Evolutionary conservation across 768 basidiomycete species (phyloP).

Genomic region (Asterophora lycoperdoides): DNA sequence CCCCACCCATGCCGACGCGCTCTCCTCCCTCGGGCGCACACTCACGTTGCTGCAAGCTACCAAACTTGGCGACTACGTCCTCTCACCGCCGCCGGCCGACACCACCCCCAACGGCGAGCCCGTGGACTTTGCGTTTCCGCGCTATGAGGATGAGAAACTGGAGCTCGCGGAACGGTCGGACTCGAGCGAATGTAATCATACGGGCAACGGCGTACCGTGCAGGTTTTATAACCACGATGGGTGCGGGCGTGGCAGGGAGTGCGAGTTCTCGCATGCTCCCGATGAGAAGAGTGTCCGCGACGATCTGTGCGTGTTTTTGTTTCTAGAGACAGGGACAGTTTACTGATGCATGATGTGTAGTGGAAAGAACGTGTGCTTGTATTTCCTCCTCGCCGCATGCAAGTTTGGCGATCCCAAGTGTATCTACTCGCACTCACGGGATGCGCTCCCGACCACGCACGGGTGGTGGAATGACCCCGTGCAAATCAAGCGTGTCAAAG

Average conservation of each 20-base stretch:
- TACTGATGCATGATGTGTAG: slow-evolving; percentile 23
- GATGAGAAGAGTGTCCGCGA: slow-evolving; percentile 53
- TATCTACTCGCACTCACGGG: slow-evolving; percentile 36
- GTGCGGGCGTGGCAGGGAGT: slow-evolving; percentile 38
- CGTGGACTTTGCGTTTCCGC: slow-evolving; percentile 32
- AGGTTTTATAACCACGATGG: slow-evolving; percentile 54
- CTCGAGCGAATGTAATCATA: slow-evolving; percentile 50
- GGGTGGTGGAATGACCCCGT: slow-evolving; percentile 34
- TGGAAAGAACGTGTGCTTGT: slow-evolving; percentile 49
- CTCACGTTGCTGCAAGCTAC: slow-evolving; percentile 12
- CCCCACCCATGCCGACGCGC: slow-evolving; percentile 24
- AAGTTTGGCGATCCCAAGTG: slow-evolving; percentile 34
- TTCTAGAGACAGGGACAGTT: background rate
- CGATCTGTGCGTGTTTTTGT: slow-evolving; percentile 33
- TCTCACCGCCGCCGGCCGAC: slow-evolving; percentile 8
- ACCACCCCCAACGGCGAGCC: slow-evolving; percentile 11
- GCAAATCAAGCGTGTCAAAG: slow-evolving; percentile 17
- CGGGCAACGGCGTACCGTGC: slow-evolving; percentile 50
- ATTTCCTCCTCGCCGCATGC: slow-evolving; percentile 36
- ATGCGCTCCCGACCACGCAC: slow-evolving; percentile 25
- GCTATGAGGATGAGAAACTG: slow-evolving; percentile 28
- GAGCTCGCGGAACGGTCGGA: slow-evolving; percentile 44
- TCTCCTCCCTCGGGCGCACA: slow-evolving; percentile 22
- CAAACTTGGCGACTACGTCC: slow-evolving; percentile 7
- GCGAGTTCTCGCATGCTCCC: slow-evolving; percentile 49